A percentile compares a stretch with the other conserved stretches of the same genome.
Evolutionary conservation across 306 rosid genomes (phyloP).

Genomic region (Gastrolobium villosum): DNA sequence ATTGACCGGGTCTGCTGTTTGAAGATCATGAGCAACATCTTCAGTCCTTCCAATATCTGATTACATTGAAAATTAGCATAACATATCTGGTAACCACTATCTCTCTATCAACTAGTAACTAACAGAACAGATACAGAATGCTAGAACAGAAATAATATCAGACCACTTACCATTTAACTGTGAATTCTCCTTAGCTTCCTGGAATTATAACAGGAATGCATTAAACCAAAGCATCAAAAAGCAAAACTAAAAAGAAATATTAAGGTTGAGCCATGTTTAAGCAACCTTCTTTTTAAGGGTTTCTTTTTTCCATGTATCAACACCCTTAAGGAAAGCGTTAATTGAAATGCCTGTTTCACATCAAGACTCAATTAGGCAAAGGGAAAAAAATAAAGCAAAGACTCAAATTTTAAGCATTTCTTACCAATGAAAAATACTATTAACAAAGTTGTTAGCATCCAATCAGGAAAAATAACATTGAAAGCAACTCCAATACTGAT

Average conservation of each 20-base stretch:
- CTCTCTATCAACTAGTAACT: slow-evolving; percentile 6
- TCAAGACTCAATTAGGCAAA: slow-evolving; percentile 6
- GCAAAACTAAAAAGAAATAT: not conserved
- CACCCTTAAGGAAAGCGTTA: slow-evolving; percentile 71
- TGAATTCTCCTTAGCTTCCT: slow-evolving; percentile 63
- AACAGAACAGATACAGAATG: not conserved
- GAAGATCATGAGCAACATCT: slow-evolving; percentile 33
- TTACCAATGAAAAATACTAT: slow-evolving; percentile 70
- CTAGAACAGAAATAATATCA: not conserved
- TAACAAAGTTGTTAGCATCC: slow-evolving; percentile 76
- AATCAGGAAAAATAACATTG: slow-evolving; percentile 79
- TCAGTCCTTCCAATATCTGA: slow-evolving; percentile 38
- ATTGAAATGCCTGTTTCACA: slow-evolving; percentile 52
- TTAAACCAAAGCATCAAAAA: not conserved
- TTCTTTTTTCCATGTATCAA: slow-evolving; percentile 82
- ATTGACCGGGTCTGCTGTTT: slow-evolving; percentile 55
- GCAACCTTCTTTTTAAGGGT: slow-evolving; percentile 65
- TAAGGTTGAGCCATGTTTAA: slow-evolving; percentile 16
- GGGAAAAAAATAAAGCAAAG: not conserved
- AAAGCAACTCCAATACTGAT: slow-evolving; percentile 83
- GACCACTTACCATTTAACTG: slow-evolving; percentile 38
- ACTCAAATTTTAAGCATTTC: not conserved
- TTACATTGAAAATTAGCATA: slow-evolving; percentile 24
- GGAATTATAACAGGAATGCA: slow-evolving; percentile 48
- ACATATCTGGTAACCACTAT: not conserved